These are phyloP conservation scores for Saitozyma sp. DNA, from an alignment of 768 basidiomycete species.

Conservation along the genomic window DNA sequence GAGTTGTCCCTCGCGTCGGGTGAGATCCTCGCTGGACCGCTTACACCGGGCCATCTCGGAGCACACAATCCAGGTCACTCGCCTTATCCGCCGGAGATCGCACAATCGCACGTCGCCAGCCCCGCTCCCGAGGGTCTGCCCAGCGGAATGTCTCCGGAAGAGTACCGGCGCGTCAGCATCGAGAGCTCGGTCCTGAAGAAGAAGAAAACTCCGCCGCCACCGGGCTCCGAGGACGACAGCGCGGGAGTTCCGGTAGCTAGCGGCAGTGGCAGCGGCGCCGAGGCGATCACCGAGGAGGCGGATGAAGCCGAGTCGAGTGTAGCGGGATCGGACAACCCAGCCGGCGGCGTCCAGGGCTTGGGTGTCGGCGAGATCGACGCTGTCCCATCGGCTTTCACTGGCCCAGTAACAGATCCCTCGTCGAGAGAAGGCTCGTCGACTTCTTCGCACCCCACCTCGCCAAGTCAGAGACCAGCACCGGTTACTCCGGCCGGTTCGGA, in stretches of 20 bases:
- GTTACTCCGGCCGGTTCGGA: background rate
- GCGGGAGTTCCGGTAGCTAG: too few relatives aligned
- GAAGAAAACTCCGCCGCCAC: conserved; percentile 2
- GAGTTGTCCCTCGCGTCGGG: too few relatives aligned
- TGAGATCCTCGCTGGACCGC: too few relatives aligned
- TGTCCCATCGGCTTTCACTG: conserved; percentile 4
- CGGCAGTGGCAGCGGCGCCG: background rate
- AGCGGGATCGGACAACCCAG: background rate
- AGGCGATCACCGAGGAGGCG: background rate
- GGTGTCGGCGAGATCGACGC: conserved; percentile 18
- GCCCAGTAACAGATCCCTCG: background rate
- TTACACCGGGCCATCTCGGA: too few relatives aligned
- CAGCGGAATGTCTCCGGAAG: conserved; percentile 5
- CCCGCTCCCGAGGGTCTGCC: too few relatives aligned
- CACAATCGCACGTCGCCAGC: too few relatives aligned
- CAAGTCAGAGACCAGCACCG: background rate
- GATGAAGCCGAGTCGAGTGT: background rate
- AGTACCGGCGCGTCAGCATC: conserved; percentile 21
- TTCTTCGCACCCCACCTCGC: conserved; percentile 2
- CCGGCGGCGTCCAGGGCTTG: conserved; percentile 7
- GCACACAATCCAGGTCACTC: too few relatives aligned
- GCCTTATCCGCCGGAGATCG: too few relatives aligned
- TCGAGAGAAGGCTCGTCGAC: background rate
- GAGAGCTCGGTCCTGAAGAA: conserved; percentile 20
- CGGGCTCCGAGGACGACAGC: too few relatives aligned